Base-by-base conservation (phyloP, 805 yeast genomes). In the Candida stauntonica region DNA sequence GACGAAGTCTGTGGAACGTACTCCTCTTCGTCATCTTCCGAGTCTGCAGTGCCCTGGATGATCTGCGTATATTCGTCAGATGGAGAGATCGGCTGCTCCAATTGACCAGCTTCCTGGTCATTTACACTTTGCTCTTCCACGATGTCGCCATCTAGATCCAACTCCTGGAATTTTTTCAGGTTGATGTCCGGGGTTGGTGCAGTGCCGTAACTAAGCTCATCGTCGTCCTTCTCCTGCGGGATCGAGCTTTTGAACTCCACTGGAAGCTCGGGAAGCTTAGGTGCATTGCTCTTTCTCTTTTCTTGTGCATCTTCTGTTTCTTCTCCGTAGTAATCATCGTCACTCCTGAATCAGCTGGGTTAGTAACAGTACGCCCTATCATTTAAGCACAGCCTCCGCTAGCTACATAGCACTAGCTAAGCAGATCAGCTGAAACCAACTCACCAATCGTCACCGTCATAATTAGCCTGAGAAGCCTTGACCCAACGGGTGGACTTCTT, bases 371-470 rank as follows among this genome's bases (percentile, higher is more conserved):
- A 9, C 12, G 6, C 14, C 14, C n/a, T n/a, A n/a, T n/a, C n/a
- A n/a, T n/a, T n/a, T n/a, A n/a, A n/a, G n/a, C n/a, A n/a, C n/a
- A n/a, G n/a, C n/a, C n/a, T n/a, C n/a, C n/a, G n/a, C n/a, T n/a
- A n/a, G n/a, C n/a, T n/a, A n/a, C n/a, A n/a, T n/a, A n/a, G n/a
- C n/a, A n/a, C n/a, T n/a, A n/a, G n/a, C n/a, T n/a, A n/a, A n/a
- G n/a, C n/a, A n/a, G n/a, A n/a, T n/a, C n/a, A 11, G 16, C 12
- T 6, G 32, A 11, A 7, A 27, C 15, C 14, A 8, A 47, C 56
- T 35, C 26, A 50, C 72, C 72, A 66, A 29, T 61, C 70, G 6
- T 64, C 64, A 18, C 72, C 72, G 41, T 63, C 67, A 38, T 66
- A 66, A 23, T 58, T 62, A 3, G 63, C 64, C 31, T 58, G 57